Evolutionary conservation across 2,329 filamentous ascomycete species (phyloP), one percentile per base, ranked within the genome.

Genomic region (Colletotrichum incanum): DNA sequence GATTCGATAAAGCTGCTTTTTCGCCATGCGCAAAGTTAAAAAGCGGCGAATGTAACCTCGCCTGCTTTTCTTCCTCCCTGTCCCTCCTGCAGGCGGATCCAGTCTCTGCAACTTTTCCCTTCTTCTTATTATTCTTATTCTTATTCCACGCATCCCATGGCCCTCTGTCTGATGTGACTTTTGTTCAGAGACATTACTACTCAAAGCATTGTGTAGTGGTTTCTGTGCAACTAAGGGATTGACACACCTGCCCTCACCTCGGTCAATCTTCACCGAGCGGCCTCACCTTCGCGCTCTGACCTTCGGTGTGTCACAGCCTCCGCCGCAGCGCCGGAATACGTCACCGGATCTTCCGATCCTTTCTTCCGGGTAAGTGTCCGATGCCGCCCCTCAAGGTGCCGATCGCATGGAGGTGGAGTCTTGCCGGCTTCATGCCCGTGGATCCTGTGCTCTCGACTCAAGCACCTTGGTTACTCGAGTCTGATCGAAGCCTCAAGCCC

Each of bases 1-100:
- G 47, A 49, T 9, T 14, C 23, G 47, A 64, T 67, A 26, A 41
- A 50, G 55, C 54, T 52, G 54, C 1, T 45, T 18, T 18, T 59
- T 58, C 16, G 56, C 47, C 54, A 16, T 68, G 55, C 62, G 26
- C 31, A 69, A 72, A 60, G 59, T 65, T 65, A 61, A 72, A 69
- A 71, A 47, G 60, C 28, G 14, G 39, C 47, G 54, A 28, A 65
- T 72, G 70, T 55, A 70, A 72, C 65, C 56, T 71, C 64, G n/a
- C 55, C 59, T 62, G 31, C 49, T 55, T 37, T 23, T 16, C 14
- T 14, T n/a, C 20, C n/a, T 20, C 18, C 41, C 18, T 61, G 45
- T 41, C n/a, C 23, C 47, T 50, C 59, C 31, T 62, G 45, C 31
- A 50, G 59, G 31, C 59, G 45, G 59, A 39, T 62, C 31, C 31